phyloP scores from a whole-genome alignment of 2,329 filamentous ascomycete species.

The Samsoniella hepiali region DNA sequence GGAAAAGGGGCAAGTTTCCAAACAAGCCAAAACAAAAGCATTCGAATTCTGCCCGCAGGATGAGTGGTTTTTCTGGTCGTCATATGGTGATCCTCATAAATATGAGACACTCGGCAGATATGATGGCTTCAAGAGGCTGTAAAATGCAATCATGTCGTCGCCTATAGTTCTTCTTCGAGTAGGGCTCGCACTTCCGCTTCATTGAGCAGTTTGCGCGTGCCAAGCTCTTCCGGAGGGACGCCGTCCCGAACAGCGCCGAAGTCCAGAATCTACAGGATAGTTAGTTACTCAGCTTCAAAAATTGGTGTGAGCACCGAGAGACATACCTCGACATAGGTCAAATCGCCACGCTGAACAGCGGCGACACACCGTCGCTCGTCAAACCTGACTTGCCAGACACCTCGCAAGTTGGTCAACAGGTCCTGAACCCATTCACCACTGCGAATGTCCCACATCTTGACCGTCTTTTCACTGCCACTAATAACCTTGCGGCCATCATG shows the following conservation, averaged over 20 bases:
- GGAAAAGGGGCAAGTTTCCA: not conserved
- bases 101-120: too few species aligned
- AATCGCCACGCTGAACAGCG: conserved; percentile 84
- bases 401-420: conserved; percentile 84
- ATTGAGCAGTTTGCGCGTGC: conserved; percentile 70
- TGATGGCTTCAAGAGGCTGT: not conserved
- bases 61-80: not conserved
- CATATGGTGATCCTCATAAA: not conserved
- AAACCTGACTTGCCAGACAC: conserved; percentile 99
- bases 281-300: conserved; percentile 28
- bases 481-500: conserved; percentile 97
- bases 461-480: conserved; percentile 86
- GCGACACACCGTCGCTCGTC: conserved; percentile 93
- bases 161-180: conserved; percentile 43
- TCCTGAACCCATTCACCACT: conserved; percentile 92
- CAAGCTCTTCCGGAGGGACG: conserved; percentile 70
- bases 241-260: conserved; percentile 94
- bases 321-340: conserved; percentile 94
- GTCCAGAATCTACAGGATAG: conserved; percentile 73
- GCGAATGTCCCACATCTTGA: conserved; percentile 98
- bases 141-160: not conserved
- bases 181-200: conserved; percentile 51
- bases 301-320: not conserved
- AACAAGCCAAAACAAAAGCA: not conserved
- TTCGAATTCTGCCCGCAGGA: not conserved